These are phyloP conservation scores for Hypomontagnella submonticulosa DNA, from an alignment of 495 filamentous ascomycete genomes.

Conservation along the genomic window DNA sequence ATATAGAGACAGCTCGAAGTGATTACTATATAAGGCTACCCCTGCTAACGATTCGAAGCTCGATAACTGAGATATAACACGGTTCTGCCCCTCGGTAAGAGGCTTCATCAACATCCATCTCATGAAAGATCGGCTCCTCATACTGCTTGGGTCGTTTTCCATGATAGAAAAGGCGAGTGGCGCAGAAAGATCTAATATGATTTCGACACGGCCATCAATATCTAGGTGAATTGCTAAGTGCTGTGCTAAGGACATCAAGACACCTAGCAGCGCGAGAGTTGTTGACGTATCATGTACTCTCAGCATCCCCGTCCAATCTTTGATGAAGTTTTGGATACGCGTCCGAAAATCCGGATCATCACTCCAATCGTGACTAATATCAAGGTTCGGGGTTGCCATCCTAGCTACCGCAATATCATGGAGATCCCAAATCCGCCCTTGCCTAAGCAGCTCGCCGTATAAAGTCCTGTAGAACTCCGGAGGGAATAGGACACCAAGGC, in stretches of 20 bases:
- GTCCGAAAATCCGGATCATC: not conserved
- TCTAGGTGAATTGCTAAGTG: not conserved
- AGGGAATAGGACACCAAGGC: conserved; percentile 4
- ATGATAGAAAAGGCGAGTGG: conserved; percentile 22
- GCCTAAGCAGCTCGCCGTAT: conserved; percentile 13
- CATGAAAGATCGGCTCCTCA: conserved; percentile 21
- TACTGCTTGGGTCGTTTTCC: conserved; percentile 10
- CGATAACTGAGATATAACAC: not conserved
- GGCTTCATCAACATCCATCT: conserved; percentile 30
- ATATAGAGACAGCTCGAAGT: conserved; percentile 15
- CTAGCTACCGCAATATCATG: conserved; percentile 20
- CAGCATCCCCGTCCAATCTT: conserved; percentile 13
- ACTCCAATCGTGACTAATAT: conserved; percentile 8
- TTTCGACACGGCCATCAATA: not conserved
- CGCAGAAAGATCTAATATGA: not conserved
- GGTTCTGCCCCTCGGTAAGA: not conserved
- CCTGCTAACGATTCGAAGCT: not conserved
- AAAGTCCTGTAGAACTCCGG: conserved; percentile 1
- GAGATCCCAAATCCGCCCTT: conserved; percentile 33
- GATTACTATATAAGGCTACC: not conserved
- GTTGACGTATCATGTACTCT: conserved; percentile 8
- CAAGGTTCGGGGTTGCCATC: not conserved
- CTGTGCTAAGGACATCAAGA: conserved; percentile 9
- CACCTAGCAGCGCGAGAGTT: conserved; percentile 25
- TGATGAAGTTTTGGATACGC: conserved; percentile 2